Base-by-base conservation (phyloP, 495 filamentous ascomycete species). In the Trypethelium eluteriae region DNA sequence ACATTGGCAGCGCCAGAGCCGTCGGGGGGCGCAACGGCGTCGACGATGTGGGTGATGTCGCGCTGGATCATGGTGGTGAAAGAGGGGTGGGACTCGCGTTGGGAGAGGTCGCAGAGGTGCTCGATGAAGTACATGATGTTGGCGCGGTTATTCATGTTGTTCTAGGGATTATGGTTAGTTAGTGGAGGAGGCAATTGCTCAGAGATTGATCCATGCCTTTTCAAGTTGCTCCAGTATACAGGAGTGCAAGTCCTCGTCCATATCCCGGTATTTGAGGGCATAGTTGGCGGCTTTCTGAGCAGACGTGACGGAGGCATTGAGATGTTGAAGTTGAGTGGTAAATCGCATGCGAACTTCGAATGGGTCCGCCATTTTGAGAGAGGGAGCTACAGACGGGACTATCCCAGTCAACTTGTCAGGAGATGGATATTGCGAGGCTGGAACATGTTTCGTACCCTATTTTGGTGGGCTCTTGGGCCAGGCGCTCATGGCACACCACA, bases 121-220 rank as follows among this genome's bases (percentile, higher is more conserved):
- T 98, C 93, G 73, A 98, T 87, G 80, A 99, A 98, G 79, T 94
- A 98, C 89, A 99, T 93, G 76, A 99, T 96, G 73, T 99, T 99
- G 39, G 96, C 95, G 56, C 93, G 82, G 59, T 87, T 96, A 79
- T 99, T 99, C 88, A 98, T 95, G 68, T 88, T 91, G 71, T 89
- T 95, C 85, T 93, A 65, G 39, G 10, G 11, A 56, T 5, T 32
- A 32, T 38, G n/a, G 11, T 44, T 6, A 47, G 36, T 18, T 38
- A 25, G 38, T 11, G 34, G 10, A 10, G 18, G 11, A 7, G 39
- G 39, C 12, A 25, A 64, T 10, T 4, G 6, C 6, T 39, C 41
- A 5, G 14, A 35, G 50, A n/a, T 7, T 12, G 39, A n/a, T 14
- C 72, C 79, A 68, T 76, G 92, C 92, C 70, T 84, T 81, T 74